Conservation (phyloP, 148 eudicot species). For the Cornus suecica region DNA sequence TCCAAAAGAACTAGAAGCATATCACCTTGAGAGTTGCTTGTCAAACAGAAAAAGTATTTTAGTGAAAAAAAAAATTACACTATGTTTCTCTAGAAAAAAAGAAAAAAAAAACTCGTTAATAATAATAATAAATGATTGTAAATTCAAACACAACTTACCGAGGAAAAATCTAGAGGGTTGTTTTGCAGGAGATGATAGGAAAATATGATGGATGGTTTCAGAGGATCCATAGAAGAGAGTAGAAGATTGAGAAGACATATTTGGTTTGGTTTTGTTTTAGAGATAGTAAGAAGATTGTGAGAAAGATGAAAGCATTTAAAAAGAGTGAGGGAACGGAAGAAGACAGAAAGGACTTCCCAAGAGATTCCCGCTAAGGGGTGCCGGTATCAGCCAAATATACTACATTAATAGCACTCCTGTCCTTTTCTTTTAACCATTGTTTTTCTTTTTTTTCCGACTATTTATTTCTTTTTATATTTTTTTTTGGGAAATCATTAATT, state of each 20-base stretch:
- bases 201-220: background rate
- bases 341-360: constrained; percentile 28
- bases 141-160: constrained; percentile 2
- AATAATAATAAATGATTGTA: too few species aligned
- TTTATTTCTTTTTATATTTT: too few species aligned
- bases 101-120: background rate
- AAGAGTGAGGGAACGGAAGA: constrained; percentile 19
- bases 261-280: background rate
- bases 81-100: too few species aligned
- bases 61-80: background rate
- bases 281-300: background rate
- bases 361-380: constrained; percentile 21
- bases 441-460: background rate
- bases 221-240: constrained; percentile 12
- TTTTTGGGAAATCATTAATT: too few species aligned
- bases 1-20: background rate
- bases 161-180: constrained; percentile 6
- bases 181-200: background rate
- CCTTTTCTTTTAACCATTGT: background rate
- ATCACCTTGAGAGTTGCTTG: background rate
- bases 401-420: constrained; percentile 7
- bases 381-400: constrained; percentile 22
- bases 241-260: constrained; percentile 12
- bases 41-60: background rate
- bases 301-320: constrained; percentile 8